These are phyloP conservation scores for Fusarium vanettenii DNA, from an alignment of 2,329 filamentous ascomycete genomes.

Conservation along the genomic window DNA sequence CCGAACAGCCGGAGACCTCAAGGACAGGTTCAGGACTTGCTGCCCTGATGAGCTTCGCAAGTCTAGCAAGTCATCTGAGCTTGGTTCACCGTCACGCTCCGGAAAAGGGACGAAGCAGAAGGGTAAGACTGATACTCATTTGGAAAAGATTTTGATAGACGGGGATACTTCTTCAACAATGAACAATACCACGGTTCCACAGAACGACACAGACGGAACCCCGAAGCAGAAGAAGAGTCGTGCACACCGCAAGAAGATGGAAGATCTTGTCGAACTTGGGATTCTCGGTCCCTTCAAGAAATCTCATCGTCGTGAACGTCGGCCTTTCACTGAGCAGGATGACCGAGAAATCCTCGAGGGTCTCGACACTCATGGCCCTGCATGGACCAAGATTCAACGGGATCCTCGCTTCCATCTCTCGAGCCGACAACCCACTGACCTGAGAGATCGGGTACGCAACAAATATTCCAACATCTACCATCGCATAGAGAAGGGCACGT, in stretches of 20 bases:
- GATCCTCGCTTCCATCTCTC: constrained; percentile 69
- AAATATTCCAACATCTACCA: constrained; percentile 71
- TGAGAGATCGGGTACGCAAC: constrained; percentile 72
- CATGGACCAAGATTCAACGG: constrained; percentile 74
- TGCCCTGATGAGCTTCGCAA: constrained; percentile 70
- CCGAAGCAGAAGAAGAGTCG: constrained; percentile 62
- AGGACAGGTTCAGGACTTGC: constrained; percentile 75
- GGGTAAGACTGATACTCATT: constrained; percentile 60
- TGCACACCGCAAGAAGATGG: constrained; percentile 66
- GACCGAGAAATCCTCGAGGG: constrained; percentile 72
- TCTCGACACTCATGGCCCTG: constrained; percentile 68
- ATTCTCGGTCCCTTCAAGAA: constrained; percentile 73
- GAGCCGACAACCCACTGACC: constrained; percentile 70
- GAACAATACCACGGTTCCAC: constrained; percentile 39
- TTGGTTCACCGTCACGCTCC: constrained; percentile 36
- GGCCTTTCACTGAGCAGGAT: constrained; percentile 72
- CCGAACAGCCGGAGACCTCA: constrained; percentile 71
- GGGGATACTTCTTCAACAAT: constrained; percentile 48
- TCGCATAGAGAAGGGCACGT: constrained; percentile 65
- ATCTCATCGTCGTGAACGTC: constrained; percentile 68
- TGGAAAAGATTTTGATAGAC: constrained; percentile 68
- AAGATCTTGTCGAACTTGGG: constrained; percentile 67
- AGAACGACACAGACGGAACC: constrained; percentile 48
- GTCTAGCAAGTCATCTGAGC: constrained; percentile 47
- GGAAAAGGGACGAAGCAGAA: constrained; percentile 49